phyloP scores from a whole-genome alignment of 1,284 basidiomycete genomes.

The Cerioporus squamosus region DNA sequence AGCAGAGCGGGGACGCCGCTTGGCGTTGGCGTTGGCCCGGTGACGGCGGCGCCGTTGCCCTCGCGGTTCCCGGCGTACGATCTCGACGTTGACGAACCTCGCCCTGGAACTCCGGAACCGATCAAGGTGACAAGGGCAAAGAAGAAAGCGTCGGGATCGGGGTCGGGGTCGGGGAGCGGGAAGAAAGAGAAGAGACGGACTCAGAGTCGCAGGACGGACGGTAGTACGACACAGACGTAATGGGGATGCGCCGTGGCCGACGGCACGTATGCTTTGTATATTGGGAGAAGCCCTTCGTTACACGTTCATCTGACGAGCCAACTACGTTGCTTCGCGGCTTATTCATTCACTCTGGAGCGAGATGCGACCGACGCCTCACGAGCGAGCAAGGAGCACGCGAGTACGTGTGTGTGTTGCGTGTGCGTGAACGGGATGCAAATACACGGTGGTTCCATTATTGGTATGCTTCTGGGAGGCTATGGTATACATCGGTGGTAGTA shows the following conservation, averaged over 20 bases:
- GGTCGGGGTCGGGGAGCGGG: conserved; percentile 44
- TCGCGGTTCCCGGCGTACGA: conserved; percentile 65
- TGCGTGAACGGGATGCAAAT: not conserved
- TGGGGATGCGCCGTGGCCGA: too few relatives aligned
- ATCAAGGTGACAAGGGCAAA: conserved; percentile 75
- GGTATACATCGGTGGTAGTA: conserved; percentile 32
- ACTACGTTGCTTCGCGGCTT: too few relatives aligned
- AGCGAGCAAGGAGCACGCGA: not conserved
- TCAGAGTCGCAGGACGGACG: conserved; percentile 22
- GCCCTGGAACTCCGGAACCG: conserved; percentile 63
- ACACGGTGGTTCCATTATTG: conserved; percentile 24
- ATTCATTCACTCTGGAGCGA: too few relatives aligned
- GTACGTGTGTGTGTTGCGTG: not conserved
- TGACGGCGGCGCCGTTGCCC: conserved; percentile 30
- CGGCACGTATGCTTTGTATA: too few relatives aligned
- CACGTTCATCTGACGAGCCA: too few relatives aligned
- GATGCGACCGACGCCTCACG: too few relatives aligned
- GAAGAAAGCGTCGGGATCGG: conserved; percentile 58
- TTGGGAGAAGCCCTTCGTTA: too few relatives aligned
- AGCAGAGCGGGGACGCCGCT: conserved; percentile 10
- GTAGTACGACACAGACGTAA: not conserved
- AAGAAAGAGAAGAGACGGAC: conserved; percentile 77
- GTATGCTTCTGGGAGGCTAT: conserved; percentile 29
- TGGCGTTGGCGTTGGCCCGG: not conserved
- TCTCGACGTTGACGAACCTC: conserved; percentile 48